Evolutionary conservation across 495 filamentous ascomycete genomes (phyloP), one percentile per base, ranked within the genome.

Genomic region (Penicillium egyptiacum): DNA sequence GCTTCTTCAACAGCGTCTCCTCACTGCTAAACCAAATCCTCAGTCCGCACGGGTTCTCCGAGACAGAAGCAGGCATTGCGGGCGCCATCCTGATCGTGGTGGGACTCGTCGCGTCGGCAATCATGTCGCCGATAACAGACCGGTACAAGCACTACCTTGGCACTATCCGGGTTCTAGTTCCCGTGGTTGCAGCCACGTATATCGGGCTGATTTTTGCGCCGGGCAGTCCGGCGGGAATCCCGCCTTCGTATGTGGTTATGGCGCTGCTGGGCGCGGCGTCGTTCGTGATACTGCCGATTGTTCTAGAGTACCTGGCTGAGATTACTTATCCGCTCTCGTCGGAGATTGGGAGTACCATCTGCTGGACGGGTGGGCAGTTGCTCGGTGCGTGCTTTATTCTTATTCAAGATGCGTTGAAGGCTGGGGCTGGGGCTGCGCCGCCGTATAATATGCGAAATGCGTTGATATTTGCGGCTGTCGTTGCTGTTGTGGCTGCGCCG

Each of bases 11-110:
- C 79, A 86, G 86, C 69, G 73, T 91, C 64, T 95, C 92, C 46
- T 88, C 90, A 14, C 84, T 98, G 5, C 78, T 98, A 1, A 95
- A 92, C 77, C 92, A 96, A 67, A 88, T 98, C 70, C 82, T 98
- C 54, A 72, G 82, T 8, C 94, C 94, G 0, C 89, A 96, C 75
- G 83, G 79, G 59, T 96, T 86, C 80, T 81, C 74, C 51, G 88
- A 92, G 68, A 86, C 86, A 42, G 81, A 96, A 40, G 89, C 93
- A 39, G 94, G 94, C 49, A 90, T 97, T 69, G 88, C 88, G 12
- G 94, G 94, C 58, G 94, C 88, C 1, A 69, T 95, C 25, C 72
- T 98, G n/a, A 98, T 98, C 66, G 75, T 96, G 47, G 86, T 92
- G 54, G 94, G 94, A 20, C 84, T 98, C 9, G 75, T 96, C 35